Base-by-base conservation (phyloP, 1,139 yeast species). In the Chernovozyma sophiae-reginae region DNA sequence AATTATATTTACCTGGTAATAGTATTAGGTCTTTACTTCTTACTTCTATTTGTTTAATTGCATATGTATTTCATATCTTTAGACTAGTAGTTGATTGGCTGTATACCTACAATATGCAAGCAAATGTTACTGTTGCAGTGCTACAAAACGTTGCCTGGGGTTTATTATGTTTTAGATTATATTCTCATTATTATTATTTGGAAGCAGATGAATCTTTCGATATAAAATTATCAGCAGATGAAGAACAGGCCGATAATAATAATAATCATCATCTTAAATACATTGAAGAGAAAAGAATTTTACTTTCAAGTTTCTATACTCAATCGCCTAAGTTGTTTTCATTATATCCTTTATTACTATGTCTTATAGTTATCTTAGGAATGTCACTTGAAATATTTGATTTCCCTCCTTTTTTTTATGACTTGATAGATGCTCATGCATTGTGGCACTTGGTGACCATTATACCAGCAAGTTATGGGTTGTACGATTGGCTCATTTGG, bases 31-130 rank as follows among this genome's bases (percentile, higher is more conserved):
- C 74, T 31, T 43, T 42, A 27, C 19, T 58, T 1, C 67, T 79
- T 37, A 65, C 76, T 0, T 33, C 55, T 0, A 34, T 62, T 0
- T 80, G 90, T 42, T 38, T 68, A 0, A 40, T 62, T 0, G 67
- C 79, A 26, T 87, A 86, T 47, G 28, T 65, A 1, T 63, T 69
- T 13, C 98, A 92, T 57, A 68, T 92, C 8, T 58, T 74, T 33
- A 72, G 92, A 43, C 66, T 92, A 33, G 71, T 81, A 28, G 57
- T 76, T 12, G 83, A 81, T 49, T 92, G 97, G 90, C 84, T 89
- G 44, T 92, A 92, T 60, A 81, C 95, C 1, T 92, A 92, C 59
- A 92, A 92, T 62, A 92, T 92, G 97, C 74, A 78, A 49, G 96
- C 95, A 23, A 92, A 94, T 51, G 81, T 92, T 2, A 58, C 74